These are phyloP conservation scores for Eragrostis nindensis DNA, from an alignment of 176 grass and related monocot genomes.

Conservation along the genomic window DNA sequence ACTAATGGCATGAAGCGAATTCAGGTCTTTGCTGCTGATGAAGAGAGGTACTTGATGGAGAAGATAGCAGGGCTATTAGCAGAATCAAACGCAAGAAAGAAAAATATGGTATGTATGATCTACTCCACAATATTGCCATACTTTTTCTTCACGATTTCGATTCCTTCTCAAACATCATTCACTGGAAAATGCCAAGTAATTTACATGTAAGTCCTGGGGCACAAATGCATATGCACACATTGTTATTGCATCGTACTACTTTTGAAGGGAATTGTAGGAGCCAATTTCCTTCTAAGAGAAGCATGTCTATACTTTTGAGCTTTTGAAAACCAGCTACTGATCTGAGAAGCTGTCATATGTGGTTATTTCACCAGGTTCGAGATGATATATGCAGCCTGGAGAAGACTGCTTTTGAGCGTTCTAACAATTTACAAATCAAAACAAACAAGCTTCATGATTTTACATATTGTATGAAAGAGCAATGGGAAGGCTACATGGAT, in stretches of 20 bases:
- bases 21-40: constrained; percentile 68
- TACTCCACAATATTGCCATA: constrained; percentile 5
- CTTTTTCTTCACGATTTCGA: background rate
- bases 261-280: background rate
- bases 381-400: constrained; percentile 59
- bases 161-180: constrained; percentile 1
- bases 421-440: constrained; percentile 57
- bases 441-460: constrained; percentile 57
- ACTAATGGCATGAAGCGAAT: constrained; percentile 29
- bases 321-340: constrained; percentile 18
- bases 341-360: constrained; percentile 13
- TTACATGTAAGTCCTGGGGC: background rate
- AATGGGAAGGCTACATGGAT: constrained; percentile 65
- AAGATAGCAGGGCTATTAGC: constrained; percentile 68
- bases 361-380: constrained; percentile 52
- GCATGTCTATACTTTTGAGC: constrained; percentile 12
- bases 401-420: constrained; percentile 47
- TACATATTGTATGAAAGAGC: constrained; percentile 64
- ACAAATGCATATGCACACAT: background rate
- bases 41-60: constrained; percentile 78
- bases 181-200: background rate
- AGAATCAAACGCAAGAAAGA: constrained; percentile 85
- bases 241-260: background rate
- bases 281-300: background rate
- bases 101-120: constrained; percentile 62